Evolutionary conservation across 495 filamentous ascomycete species (phyloP).

Genomic region (Talaromyces adpressus): DNA sequence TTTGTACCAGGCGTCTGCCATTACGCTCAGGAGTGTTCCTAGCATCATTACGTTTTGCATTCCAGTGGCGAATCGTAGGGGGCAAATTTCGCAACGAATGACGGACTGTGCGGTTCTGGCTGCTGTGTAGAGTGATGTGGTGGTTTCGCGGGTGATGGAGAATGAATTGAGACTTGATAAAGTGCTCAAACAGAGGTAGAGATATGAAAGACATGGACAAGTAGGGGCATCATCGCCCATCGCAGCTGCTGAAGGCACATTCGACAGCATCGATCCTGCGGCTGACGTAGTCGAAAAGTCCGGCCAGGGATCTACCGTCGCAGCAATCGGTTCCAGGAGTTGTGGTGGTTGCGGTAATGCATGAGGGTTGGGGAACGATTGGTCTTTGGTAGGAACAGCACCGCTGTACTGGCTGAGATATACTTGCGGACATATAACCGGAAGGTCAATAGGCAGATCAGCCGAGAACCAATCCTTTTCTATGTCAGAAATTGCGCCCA

Average conservation of each 20-base stretch:
- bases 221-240: conserved; percentile 9
- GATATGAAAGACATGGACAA: conserved; percentile 38
- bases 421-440: conserved; percentile 1
- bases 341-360: conserved; percentile 8
- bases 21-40: conserved; percentile 54
- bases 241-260: not conserved
- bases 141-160: conserved; percentile 37
- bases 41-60: conserved; percentile 63
- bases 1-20: conserved; percentile 50
- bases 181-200: conserved; percentile 40
- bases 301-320: conserved; percentile 34
- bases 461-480: conserved; percentile 3
- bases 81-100: conserved; percentile 54
- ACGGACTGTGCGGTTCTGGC: conserved; percentile 47
- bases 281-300: conserved; percentile 36
- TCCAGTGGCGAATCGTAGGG: conserved; percentile 35
- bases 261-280: conserved; percentile 23
- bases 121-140: conserved; percentile 51
- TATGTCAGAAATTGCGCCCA: not conserved
- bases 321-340: conserved; percentile 19
- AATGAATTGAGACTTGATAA: conserved; percentile 36
- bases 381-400: not conserved
- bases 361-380: not conserved
- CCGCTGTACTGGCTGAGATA: not conserved
- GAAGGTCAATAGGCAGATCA: not conserved